Evolutionary conservation across 805 yeast species (phyloP).

Genomic region (Metschnikowia dekortorum): DNA sequence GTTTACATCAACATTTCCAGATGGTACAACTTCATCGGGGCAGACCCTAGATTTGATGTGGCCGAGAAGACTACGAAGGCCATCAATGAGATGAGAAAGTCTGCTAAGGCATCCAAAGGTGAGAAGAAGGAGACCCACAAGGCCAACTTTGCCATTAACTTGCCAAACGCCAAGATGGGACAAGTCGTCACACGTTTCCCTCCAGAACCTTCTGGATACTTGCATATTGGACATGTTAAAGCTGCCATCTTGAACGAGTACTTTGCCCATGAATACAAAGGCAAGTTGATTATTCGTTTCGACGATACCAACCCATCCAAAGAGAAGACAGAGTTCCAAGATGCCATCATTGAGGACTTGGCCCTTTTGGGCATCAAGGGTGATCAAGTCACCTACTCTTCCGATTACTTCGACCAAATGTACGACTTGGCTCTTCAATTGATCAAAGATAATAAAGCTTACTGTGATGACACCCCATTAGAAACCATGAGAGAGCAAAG

Average conservation of each 20-base stretch:
- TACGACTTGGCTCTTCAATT: constrained; percentile 77
- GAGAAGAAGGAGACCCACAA: constrained; percentile 85
- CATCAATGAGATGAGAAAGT: constrained; percentile 68
- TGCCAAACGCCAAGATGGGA: constrained; percentile 88
- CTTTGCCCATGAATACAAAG: constrained; percentile 93
- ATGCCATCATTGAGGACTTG: constrained; percentile 90
- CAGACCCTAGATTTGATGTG: constrained; percentile 60
- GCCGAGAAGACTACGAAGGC: constrained; percentile 64
- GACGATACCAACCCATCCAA: constrained; percentile 98
- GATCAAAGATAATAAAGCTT: constrained; percentile 95
- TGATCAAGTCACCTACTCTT: constrained; percentile 81
- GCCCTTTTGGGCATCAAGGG: constrained; percentile 88
- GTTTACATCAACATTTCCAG: constrained; percentile 84
- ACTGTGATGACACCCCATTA: constrained; percentile 93
- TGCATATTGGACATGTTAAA: constrained; percentile 98
- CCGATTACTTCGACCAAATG: constrained; percentile 91
- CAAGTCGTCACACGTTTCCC: constrained; percentile 98
- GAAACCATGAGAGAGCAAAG: constrained; percentile 98
- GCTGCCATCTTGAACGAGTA: constrained; percentile 96
- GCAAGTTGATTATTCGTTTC: constrained; percentile 92
- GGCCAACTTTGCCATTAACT: constrained; percentile 92
- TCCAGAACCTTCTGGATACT: constrained; percentile 98
- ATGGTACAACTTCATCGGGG: constrained; percentile 78
- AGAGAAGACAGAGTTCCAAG: constrained; percentile 92
- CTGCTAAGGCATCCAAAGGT: constrained; percentile 46